These are phyloP conservation scores for Nicotiana otophora DNA, from an alignment of 257 asterid species.

Conservation along the genomic window DNA sequence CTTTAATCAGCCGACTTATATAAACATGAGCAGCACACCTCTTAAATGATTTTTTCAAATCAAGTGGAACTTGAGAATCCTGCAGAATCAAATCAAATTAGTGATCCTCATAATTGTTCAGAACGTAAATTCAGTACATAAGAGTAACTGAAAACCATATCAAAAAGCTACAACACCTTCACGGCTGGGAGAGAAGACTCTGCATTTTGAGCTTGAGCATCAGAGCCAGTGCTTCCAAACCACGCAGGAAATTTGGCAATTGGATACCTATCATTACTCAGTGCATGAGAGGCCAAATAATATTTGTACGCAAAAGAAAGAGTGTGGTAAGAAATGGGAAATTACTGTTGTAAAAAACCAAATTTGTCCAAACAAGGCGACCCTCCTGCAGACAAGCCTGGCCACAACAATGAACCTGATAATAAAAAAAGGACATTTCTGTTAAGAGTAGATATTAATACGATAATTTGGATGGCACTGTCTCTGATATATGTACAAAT, in stretches of 20 bases:
- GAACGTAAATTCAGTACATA: neutral
- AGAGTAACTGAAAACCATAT: neutral
- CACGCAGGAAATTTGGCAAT: conserved; percentile 30
- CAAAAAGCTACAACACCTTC: conserved; percentile 33
- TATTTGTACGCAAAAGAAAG: neutral
- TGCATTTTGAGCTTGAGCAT: conserved; percentile 24
- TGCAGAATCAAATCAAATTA: conserved; percentile 19
- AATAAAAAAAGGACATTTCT: conserved; percentile 5
- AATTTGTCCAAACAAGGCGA: conserved; percentile 25
- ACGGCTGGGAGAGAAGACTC: conserved; percentile 14
- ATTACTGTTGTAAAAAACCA: conserved; percentile 31
- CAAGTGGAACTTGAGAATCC: conserved; percentile 24
- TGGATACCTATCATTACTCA: conserved; percentile 23
- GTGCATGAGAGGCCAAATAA: conserved; percentile 15
- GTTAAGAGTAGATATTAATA: neutral
- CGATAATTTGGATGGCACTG: neutral
- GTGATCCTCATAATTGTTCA: neutral
- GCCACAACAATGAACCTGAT: conserved; percentile 38
- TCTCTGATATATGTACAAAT: neutral
- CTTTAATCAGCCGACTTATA: conserved; percentile 51
- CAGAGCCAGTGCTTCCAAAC: conserved; percentile 26
- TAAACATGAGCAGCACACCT: conserved; percentile 58
- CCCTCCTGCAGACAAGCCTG: conserved; percentile 24
- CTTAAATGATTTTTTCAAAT: conserved; percentile 49
- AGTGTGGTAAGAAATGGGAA: neutral